phyloP scores from a whole-genome alignment of 306 rosid species.

The Begonia loranthoides region DNA sequence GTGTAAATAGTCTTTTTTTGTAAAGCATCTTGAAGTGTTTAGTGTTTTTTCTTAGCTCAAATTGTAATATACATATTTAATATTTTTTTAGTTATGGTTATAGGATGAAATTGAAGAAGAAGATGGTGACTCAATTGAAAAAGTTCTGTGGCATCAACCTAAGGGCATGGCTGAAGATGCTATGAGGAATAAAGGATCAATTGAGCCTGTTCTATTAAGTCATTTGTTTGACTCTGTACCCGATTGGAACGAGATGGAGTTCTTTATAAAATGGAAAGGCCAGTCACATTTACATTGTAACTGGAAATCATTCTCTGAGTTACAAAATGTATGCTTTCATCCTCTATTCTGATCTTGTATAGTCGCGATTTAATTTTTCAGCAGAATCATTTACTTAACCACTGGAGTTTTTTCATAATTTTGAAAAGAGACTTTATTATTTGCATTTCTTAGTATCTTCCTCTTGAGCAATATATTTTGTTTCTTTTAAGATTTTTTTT shows the following conservation, averaged over 20 bases:
- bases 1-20: too few species aligned
- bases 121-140: slow-evolving; percentile 86
- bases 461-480: too few species aligned
- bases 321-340: slow-evolving; percentile 60
- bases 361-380: too few species aligned
- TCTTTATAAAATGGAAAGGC: slow-evolving; percentile 97
- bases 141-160: slow-evolving; percentile 98
- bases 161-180: slow-evolving; percentile 89
- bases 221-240: slow-evolving; percentile 70
- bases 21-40: too few species aligned
- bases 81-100: slow-evolving; percentile 7
- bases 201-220: slow-evolving; percentile 66
- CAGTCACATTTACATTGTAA: slow-evolving; percentile 97
- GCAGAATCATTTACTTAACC: too few species aligned
- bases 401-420: too few species aligned
- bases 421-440: too few species aligned
- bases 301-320: slow-evolving; percentile 90
- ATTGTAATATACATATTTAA: too few species aligned
- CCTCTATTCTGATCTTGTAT: slow-evolving; percentile 10
- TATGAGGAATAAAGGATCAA: slow-evolving; percentile 48
- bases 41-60: too few species aligned
- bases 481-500: too few species aligned
- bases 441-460: too few species aligned
- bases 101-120: slow-evolving; percentile 97
- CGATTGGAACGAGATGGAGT: slow-evolving; percentile 83